Base-by-base conservation (phyloP, 805 yeast genomes). In the Myxozyma neglecta region DNA sequence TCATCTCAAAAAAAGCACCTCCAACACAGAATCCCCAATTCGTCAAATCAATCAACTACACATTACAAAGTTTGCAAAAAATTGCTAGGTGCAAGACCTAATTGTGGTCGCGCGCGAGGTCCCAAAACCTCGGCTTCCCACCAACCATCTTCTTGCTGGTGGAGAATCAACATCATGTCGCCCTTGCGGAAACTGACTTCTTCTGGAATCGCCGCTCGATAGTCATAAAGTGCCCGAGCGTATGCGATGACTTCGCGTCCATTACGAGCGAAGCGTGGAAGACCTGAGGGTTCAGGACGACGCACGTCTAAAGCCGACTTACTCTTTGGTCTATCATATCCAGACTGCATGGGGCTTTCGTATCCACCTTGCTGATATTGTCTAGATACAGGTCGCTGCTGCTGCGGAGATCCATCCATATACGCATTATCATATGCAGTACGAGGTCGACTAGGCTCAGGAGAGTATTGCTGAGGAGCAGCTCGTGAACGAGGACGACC, bases 141-240 rank as follows among this genome's bases (percentile, higher is more conserved):
- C 90, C 90, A 85, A 0, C 88, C 88, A 67, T 85, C 90, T 24
- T 85, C 85, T 70, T 85, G 88, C 78, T 77, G 81, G 49, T 78
- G 79, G 16, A 84, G 68, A 2, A 85, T 81, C 59, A 83, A 73
- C 52, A 85, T 70, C 2, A 80, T 69, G 64, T 86, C 89, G 60
- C 82, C 84, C 69, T 83, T 83, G 48, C 81, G 77, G 75, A 85
- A 86, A 7, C 82, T 73, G 8, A 85, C 77, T 63, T 85, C 90
- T 56, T 83, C 86, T 14, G 85, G 84, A 32, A 85, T 82, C 2
- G 80, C 81, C 0, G 88, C 87, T 1, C 79, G 75, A 72, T 85
- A 85, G 55, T 81, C 85, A 66, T 81, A 86, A 56, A 79, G 76
- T 0, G 89, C 89, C 48, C 79, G 77, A 16, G 80, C 68, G 64